Conservation (phyloP, 1,284 basidiomycete genomes). For the Gymnopus androsaceus region DNA sequence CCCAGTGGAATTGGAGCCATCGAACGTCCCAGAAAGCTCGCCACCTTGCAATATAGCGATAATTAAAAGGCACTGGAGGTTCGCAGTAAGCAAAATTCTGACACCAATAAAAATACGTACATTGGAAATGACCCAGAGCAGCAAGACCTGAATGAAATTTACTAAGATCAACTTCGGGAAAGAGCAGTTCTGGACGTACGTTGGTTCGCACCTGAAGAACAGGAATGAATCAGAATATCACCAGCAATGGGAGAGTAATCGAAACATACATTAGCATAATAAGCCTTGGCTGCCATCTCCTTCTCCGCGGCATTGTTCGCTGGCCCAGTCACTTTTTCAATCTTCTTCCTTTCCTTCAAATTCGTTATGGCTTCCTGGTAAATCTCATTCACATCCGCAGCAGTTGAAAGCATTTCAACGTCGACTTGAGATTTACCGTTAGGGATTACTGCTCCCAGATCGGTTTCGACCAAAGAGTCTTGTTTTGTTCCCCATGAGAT, state of each 20-base stretch:
- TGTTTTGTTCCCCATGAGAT: slow-evolving; percentile 94
- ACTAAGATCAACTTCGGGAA: slow-evolving; percentile 11
- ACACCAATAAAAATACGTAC: slow-evolving; percentile 41
- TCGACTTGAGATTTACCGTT: slow-evolving; percentile 83
- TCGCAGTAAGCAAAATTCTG: slow-evolving; percentile 4
- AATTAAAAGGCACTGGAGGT: slow-evolving; percentile 67
- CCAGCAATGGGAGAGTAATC: too few species aligned
- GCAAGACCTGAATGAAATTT: slow-evolving; percentile 52
- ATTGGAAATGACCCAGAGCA: slow-evolving; percentile 86
- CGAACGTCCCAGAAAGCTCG: slow-evolving; percentile 66
- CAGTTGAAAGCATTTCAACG: slow-evolving; percentile 84
- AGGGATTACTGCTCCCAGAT: slow-evolving; percentile 81
- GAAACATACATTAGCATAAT: slow-evolving; percentile 89
- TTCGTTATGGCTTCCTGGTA: slow-evolving; percentile 90
- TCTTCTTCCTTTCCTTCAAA: slow-evolving; percentile 65
- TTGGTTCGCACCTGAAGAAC: slow-evolving; percentile 93
- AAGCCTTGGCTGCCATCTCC: slow-evolving; percentile 81
- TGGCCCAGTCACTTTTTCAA: slow-evolving; percentile 20
- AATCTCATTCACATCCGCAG: slow-evolving; percentile 84
- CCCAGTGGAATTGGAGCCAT: slow-evolving; percentile 46
- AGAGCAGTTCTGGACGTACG: slow-evolving; percentile 43
- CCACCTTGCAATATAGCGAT: slow-evolving; percentile 74
- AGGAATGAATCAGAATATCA: too few species aligned
- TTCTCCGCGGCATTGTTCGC: slow-evolving; percentile 51
- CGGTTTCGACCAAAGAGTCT: slow-evolving; percentile 67